Evolutionary conservation across 2,329 filamentous ascomycete species (phyloP), one percentile per base, ranked within the genome.

Genomic region (Cryphonectria parasitica): DNA sequence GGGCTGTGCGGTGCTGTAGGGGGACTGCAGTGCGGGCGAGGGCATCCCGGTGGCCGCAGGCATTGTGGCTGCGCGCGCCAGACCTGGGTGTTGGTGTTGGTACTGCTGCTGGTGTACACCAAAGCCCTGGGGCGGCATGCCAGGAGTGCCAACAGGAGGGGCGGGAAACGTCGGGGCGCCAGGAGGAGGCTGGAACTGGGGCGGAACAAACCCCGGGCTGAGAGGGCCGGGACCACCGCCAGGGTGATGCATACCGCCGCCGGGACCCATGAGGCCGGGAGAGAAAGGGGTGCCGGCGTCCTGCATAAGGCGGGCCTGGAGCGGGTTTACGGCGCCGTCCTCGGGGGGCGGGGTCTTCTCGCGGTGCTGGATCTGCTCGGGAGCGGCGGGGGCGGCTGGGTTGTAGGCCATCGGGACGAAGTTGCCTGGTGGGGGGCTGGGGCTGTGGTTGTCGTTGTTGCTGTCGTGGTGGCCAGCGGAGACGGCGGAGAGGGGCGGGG

Each of bases 281-380:
- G 84, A 85, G 75, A 88, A 89, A 13, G 85, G 84, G 31, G 79
- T 86, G 77, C 74, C 83, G 80, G 72, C 86, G 74, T 91, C 89
- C 64, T 87, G 83, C 34, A 83, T 84, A 2, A 90, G 83, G 17
- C 87, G 88, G 65, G 87, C 86, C 5, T 86, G 85, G 31, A 91
- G 80, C 3, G 88, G 89, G 74, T 89, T 87, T 2, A 84, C 81
- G 17, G 84, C 87, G 54, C 85, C 88, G 75, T 94, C 92, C 45
- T 90, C 87, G 3, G 91, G 91, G 4, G 92, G 92, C 1, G 92
- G 92, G 0, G 92, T 95, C 85, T 94, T 94, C 79, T 95, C 92
- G 64, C 92, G 87, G 78, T 92, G 88, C 28, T 86, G 84, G 66
- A 94, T 89, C 31, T 87, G 84, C 78, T 95, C 92, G 0, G 92